Evolutionary conservation across 352 stramenopile species (phyloP).

Genomic region (Phytophthora aleatoria): DNA sequence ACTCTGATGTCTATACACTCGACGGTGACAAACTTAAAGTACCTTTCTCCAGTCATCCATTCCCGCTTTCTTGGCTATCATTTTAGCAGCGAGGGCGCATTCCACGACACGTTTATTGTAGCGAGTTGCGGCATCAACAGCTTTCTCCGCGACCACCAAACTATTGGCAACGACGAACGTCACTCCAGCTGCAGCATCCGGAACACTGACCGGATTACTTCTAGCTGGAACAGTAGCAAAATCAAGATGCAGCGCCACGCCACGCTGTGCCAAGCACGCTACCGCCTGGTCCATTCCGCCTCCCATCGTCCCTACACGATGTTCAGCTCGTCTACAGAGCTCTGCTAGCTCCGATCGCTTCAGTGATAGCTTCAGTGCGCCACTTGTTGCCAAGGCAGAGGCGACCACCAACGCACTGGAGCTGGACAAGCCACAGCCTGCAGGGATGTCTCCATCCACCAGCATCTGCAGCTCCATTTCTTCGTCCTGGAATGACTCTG

Average conservation of each 20-base stretch:
- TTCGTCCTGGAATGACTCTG: conserved; percentile 18
- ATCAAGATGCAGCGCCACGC: conserved; percentile 61
- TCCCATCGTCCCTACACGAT: conserved; percentile 73
- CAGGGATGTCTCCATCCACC: conserved; percentile 72
- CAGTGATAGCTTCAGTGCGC: conserved; percentile 22
- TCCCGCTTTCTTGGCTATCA: conserved; percentile 56
- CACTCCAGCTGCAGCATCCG: conserved; percentile 29
- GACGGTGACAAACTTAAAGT: background rate
- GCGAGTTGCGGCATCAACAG: conserved; percentile 54
- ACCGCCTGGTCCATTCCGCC: conserved; percentile 88
- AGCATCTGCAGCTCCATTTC: conserved; percentile 43
- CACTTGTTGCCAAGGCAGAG: conserved; percentile 46
- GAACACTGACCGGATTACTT: conserved; percentile 21
- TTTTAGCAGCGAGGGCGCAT: conserved; percentile 72
- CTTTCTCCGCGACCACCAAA: conserved; percentile 71
- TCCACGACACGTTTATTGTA: conserved; percentile 88
- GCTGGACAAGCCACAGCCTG: conserved; percentile 74
- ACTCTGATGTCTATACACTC: background rate
- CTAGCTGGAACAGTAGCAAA: conserved; percentile 43
- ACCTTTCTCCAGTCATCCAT: conserved; percentile 52
- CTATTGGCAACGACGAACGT: conserved; percentile 83
- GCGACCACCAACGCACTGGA: conserved; percentile 85
- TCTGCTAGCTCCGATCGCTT: conserved; percentile 55
- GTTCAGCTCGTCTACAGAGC: conserved; percentile 58
- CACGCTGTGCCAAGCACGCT: conserved; percentile 53